A percentile compares a stretch with the other conserved stretches of the same genome.
Evolutionary conservation across 805 yeast genomes (phyloP).

Genomic region (Candida ovalis): DNA sequence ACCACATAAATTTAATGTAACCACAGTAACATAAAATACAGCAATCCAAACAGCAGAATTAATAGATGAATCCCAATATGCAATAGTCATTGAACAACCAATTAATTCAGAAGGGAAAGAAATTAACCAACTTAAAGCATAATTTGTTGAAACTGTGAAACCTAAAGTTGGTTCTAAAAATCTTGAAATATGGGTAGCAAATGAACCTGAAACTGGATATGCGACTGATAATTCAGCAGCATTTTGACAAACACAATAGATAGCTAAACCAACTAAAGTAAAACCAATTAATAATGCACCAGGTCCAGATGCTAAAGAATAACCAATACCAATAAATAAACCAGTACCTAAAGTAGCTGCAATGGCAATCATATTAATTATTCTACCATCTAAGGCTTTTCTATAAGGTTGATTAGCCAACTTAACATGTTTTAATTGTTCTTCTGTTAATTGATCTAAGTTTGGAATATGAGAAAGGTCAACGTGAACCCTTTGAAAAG

Average conservation of each 20-base stretch:
- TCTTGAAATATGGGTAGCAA: slow-evolving; percentile 39
- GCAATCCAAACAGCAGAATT: slow-evolving; percentile 62
- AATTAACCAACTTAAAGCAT: slow-evolving; percentile 53
- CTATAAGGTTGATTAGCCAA: slow-evolving; percentile 10
- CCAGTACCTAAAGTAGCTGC: slow-evolving; percentile 80
- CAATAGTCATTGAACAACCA: slow-evolving; percentile 54
- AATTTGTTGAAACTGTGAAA: slow-evolving; percentile 51
- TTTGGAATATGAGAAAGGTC: slow-evolving; percentile 1
- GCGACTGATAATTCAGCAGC: slow-evolving; percentile 52
- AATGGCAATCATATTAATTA: slow-evolving; percentile 67
- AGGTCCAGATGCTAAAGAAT: slow-evolving; percentile 37
- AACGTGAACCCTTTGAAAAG: slow-evolving; percentile 5
- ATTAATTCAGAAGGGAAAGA: slow-evolving; percentile 57
- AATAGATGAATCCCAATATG: slow-evolving; percentile 50
- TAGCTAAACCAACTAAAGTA: slow-evolving; percentile 22
- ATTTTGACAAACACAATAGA: slow-evolving; percentile 33
- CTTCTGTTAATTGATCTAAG: slow-evolving; percentile 1
- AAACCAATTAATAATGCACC: slow-evolving; percentile 22
- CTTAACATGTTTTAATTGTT: slow-evolving; percentile 6
- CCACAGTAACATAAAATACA: slow-evolving; percentile 46
- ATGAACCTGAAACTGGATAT: slow-evolving; percentile 52
- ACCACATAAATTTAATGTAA: slow-evolving; percentile 47
- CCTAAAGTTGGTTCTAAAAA: slow-evolving; percentile 55
- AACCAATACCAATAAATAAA: slow-evolving; percentile 62
- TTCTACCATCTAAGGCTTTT: slow-evolving; percentile 49